Conservation (phyloP, 768 basidiomycete species). For the Agrocybe praecox region DNA sequence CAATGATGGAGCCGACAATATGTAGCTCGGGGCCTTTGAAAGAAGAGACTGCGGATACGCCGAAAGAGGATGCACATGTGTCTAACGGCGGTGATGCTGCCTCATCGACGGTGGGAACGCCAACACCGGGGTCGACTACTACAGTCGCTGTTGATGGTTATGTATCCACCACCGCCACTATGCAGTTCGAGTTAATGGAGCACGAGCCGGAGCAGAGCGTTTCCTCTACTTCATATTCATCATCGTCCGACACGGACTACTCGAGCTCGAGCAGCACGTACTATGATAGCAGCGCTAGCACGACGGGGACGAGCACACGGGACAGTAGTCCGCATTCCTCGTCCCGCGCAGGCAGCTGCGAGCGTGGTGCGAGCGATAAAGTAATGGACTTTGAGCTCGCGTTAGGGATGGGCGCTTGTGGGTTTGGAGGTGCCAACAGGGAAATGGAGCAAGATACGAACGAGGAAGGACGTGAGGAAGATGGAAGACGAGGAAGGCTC, state of each 20-base stretch:
- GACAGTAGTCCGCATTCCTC: not conserved
- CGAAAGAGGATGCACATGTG: no score
- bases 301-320: not conserved
- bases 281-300: not conserved
- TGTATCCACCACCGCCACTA: no score
- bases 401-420: not conserved
- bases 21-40: no score
- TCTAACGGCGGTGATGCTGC: no score
- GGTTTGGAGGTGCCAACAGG: not conserved
- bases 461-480: constrained; percentile 1
- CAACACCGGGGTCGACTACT: no score
- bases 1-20: no score
- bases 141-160: no score
- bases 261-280: not conserved
- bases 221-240: not conserved
- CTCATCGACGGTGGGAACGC: no score
- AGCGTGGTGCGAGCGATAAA: not conserved
- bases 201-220: not conserved
- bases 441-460: not conserved
- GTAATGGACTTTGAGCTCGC: not conserved
- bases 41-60: no score
- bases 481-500: not conserved
- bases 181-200: not conserved
- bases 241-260: constrained; percentile 10
- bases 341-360: not conserved